Percentiles rank a stretch among this genome's conserved stretches.
These are phyloP conservation scores for Trypanosoma congolense DNA, from an alignment of 208 protist species.

Conservation along the genomic window DNA sequence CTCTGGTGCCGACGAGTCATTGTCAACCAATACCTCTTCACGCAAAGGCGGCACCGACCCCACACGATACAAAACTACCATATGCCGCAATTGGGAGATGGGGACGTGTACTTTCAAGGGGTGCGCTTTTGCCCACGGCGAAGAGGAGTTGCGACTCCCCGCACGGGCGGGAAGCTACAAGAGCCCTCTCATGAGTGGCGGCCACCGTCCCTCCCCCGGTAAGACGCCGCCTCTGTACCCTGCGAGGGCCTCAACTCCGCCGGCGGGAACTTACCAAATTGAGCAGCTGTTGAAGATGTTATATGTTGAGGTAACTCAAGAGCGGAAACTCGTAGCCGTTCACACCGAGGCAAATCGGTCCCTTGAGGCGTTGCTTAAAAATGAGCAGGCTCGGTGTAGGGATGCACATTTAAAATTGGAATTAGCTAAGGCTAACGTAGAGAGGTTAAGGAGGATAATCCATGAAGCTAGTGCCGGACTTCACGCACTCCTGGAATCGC, in stretches of 20 bases:
- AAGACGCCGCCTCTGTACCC: slow-evolving; percentile 30
- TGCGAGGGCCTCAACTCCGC: slow-evolving; percentile 8
- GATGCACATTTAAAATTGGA: slow-evolving; percentile 39
- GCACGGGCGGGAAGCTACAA: slow-evolving; percentile 30
- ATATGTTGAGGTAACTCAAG: slow-evolving; percentile 47
- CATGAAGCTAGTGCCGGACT: slow-evolving; percentile 22
- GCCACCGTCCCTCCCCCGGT: slow-evolving; percentile 13
- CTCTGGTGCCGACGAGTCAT: slow-evolving; percentile 22
- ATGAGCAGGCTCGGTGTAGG: slow-evolving; percentile 47
- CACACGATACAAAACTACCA: slow-evolving; percentile 82
- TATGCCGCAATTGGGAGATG: slow-evolving; percentile 79
- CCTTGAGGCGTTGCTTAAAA: slow-evolving; percentile 54
- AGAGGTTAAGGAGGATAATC: slow-evolving; percentile 7
- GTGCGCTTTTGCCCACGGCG: slow-evolving; percentile 82
- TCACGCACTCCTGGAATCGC: slow-evolving; percentile 16
- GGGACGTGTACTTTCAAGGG: slow-evolving; percentile 63
- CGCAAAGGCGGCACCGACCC: slow-evolving; percentile 64
- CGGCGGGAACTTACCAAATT: slow-evolving; percentile 29
- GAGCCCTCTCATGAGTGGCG: slow-evolving; percentile 36
- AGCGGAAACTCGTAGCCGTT: slow-evolving; percentile 49
- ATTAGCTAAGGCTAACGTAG: slow-evolving; percentile 10
- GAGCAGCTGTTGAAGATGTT: slow-evolving; percentile 71
- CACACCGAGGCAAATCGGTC: slow-evolving; percentile 71
- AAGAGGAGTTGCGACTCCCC: slow-evolving; percentile 67
- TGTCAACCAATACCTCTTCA: slow-evolving; percentile 20